These are phyloP conservation scores for Fistulinella cinereoalba DNA, from an alignment of 1,284 basidiomycete genomes.

Conservation along the genomic window DNA sequence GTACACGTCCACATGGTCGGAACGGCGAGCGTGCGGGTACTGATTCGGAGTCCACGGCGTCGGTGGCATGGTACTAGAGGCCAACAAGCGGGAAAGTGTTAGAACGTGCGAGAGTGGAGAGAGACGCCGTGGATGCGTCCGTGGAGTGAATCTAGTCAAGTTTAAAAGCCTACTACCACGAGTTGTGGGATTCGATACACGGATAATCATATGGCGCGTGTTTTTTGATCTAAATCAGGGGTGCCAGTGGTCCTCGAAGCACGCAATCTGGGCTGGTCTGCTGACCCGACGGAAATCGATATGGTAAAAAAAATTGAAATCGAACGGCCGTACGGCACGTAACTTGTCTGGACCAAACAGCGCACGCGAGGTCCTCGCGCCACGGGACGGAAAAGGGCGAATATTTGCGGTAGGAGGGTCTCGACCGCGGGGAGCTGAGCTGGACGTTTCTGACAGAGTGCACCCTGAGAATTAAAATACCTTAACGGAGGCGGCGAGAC, in stretches of 20 bases:
- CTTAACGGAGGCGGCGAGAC: not conserved
- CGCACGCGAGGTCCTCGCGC: not conserved
- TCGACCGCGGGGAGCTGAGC: not conserved
- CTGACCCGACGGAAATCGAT: constrained; percentile 17
- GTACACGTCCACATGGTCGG: constrained; percentile 66
- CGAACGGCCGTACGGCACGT: not conserved
- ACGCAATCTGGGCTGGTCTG: constrained; percentile 13
- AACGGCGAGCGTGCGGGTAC: constrained; percentile 65
- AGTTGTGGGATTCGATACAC: constrained; percentile 20
- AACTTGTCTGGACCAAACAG: constrained; percentile 3
- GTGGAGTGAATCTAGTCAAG: constrained; percentile 10
- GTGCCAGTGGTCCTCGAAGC: constrained; percentile 32
- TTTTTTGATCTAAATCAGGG: constrained; percentile 29
- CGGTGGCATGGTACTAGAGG: constrained; percentile 21
- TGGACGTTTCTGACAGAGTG: not conserved
- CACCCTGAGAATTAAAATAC: constrained; percentile 1
- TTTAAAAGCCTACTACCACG: constrained; percentile 23
- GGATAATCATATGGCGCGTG: constrained; percentile 5
- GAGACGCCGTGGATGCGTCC: constrained; percentile 7
- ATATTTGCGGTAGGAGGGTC: no score
- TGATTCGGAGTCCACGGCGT: constrained; percentile 41
- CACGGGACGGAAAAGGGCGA: no score
- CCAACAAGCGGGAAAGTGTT: constrained; percentile 23
- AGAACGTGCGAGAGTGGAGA: constrained; percentile 10
- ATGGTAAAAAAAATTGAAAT: constrained; percentile 8